Evolutionary conservation across 148 eudicot species (phyloP), one percentile per base, ranked within the genome.

Genomic region (Vaccinium myrtillus): DNA sequence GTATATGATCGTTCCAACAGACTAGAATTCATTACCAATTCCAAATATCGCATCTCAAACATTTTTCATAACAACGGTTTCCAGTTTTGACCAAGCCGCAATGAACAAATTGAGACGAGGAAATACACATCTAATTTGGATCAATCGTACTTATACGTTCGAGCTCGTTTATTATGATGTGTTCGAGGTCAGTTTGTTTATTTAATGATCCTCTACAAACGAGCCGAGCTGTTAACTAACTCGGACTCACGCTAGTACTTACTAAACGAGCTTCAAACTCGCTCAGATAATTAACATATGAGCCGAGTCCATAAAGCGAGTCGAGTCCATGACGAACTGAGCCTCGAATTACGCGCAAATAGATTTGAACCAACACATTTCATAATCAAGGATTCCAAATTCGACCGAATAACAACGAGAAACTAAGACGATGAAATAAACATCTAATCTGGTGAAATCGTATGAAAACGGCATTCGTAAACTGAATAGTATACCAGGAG

Each of bases 401-500:
- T 49, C n/a, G 23, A 48, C 19, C 27, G 4, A 48, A 2, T 3
- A 70, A 16, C 23, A 25, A 46, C 10, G 83, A n/a, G 49, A 23
- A n/a, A 81, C 50, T 18, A n/a, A n/a, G 18, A 23, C 13, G 15
- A 32, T 13, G 11, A 59, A 46, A 80, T n/a, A 18, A 1, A 5
- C 23, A 61, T 59, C 51, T n/a, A 48, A 9, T 30, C 8, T 25
- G 59, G 9, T 39, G 15, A 7, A 8, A 59, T n/a, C 11, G 12
- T 51, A 9, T 1, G 36, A 21, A n/a, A 18, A 61, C 16, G 23
- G 23, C 55, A 82, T 39, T 54, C 50, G 15, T 30, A 83, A 61
- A 50, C 48, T 10, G 36, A 81, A 82, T 55, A 27, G 18, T 30
- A 65, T 90, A 94, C 99, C 89, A 96, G 91, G 10, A 96, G 94